Evolutionary conservation across 140 eudicot species (phyloP), one percentile per base, ranked within the genome.

Genomic region (Anethum foeniculum): DNA sequence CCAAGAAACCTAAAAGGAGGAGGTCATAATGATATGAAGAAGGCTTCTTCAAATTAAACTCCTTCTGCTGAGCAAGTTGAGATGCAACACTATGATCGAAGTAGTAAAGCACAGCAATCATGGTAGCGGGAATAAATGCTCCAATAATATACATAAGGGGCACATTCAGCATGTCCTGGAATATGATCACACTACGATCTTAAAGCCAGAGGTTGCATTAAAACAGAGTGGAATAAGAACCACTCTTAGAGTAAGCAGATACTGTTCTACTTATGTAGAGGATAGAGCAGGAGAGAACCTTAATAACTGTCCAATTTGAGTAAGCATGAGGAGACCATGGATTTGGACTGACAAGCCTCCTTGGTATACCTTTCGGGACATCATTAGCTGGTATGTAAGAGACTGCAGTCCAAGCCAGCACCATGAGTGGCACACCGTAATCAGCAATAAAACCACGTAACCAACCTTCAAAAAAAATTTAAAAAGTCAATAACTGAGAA

Each of bases 61-160:
- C 98, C 79, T 89, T 82, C 82, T 94, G 98, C 82, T 94, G 98
- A 41, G 98, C 93, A 56, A 94, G 97, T 76, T 94, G 98, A 88
- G 98, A 94, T 84, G 98, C 98, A 77, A 94, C 97, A 78, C 98
- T 94, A 78, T 94, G 98, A 82, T 92, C 98, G 79, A 94, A 94
- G 85, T 94, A 94, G 84, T 94, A 94, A 81, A 94, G 97, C 60
- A 94, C 98, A 1, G 98, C 98, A 75, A 94, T 90, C 98, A 94
- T 94, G n/a, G 98, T 94, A 38, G 98, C 98, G 14, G 98, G 98
- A 84, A 94, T 85, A 82, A 94, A 85, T 54, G 98, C 98, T 82
- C 98, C 98, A 80, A 94, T 83, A 54, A 94, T 94, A 79, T 94
- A 94, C 38, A 94, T 85, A 30, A 84, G 95, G 47, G 98, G 98